A percentile compares a stretch with the other conserved stretches of the same genome.
phyloP scores from a whole-genome alignment of 768 basidiomycete species.

The Kondoa malvinella region DNA sequence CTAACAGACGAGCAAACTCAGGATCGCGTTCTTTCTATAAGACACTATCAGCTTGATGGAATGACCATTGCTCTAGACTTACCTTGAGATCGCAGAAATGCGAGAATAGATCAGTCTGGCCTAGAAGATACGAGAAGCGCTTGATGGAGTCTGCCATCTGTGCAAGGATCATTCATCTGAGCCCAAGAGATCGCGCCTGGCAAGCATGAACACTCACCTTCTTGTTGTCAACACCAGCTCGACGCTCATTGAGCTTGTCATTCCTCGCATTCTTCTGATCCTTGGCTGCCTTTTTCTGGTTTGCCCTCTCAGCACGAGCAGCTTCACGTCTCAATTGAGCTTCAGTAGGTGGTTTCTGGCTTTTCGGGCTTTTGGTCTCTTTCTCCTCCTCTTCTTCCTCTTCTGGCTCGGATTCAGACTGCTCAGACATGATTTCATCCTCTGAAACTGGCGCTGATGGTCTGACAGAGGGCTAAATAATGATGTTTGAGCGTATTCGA shows the following conservation, averaged over 20 bases:
- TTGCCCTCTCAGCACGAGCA: conserved; percentile 47
- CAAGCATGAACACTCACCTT: conserved; percentile 2
- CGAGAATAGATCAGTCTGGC: conserved; percentile 93
- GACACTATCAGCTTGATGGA: conserved; percentile 1
- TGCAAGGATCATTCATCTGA: not conserved
- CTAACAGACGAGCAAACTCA: conserved; percentile 74
- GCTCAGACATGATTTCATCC: conserved; percentile 6
- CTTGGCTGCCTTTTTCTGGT: conserved; percentile 9
- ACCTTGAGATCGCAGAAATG: conserved; percentile 97
- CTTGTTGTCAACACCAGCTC: conserved; percentile 12
- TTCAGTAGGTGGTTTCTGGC: not conserved
- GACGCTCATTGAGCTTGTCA: conserved; percentile 11
- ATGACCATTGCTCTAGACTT: conserved; percentile 14
- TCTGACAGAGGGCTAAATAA: conserved; percentile 1
- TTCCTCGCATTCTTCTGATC: conserved; percentile 12
- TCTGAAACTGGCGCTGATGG: not conserved
- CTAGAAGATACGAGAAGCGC: conserved; percentile 89
- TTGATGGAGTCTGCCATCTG: conserved; percentile 87
- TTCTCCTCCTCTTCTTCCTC: conserved; percentile 10
- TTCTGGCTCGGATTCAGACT: conserved; percentile 4
- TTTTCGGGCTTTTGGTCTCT: not conserved
- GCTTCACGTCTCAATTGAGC: not conserved
- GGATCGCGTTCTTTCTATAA: conserved; percentile 70
- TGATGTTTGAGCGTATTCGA: not conserved
- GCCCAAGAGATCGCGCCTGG: not conserved